Conservation (phyloP, 2,329 filamentous ascomycete genomes). For the Botrytis aclada region DNA sequence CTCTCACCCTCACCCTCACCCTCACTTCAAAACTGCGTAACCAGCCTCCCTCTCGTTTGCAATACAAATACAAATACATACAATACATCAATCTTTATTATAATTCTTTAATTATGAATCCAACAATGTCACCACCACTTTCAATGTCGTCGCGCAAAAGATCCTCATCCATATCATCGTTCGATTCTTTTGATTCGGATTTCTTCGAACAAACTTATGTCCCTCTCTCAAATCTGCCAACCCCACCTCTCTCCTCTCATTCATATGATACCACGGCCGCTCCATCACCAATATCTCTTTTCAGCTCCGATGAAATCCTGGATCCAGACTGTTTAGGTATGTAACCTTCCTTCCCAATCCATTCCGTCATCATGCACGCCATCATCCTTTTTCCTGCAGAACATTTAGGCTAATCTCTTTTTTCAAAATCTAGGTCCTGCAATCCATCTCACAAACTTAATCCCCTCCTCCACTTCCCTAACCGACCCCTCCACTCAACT, state of each 20-base stretch:
- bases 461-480: conserved; percentile 61
- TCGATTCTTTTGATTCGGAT: conserved; percentile 44
- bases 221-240: conserved; percentile 65
- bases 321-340: conserved; percentile 35
- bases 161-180: conserved; percentile 24
- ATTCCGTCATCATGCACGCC: background rate
- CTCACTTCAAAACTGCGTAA: background rate
- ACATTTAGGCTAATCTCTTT: conserved; percentile 31
- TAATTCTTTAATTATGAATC: conserved; percentile 5
- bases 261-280: conserved; percentile 27
- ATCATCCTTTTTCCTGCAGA: background rate
- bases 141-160: conserved; percentile 24
- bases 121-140: conserved; percentile 26
- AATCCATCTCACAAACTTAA: conserved; percentile 63
- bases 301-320: conserved; percentile 30
- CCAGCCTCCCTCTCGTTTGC: conserved; percentile 7
- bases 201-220: conserved; percentile 59
- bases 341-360: conserved; percentile 19
- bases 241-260: conserved; percentile 54
- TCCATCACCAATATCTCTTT: conserved; percentile 25
- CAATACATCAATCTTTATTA: background rate
- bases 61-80: background rate
- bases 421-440: conserved; percentile 53
- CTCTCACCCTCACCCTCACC: background rate
- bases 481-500: conserved; percentile 55